These are phyloP conservation scores for Juncus effusus DNA, from an alignment of 176 grass and related monocot genomes.

Conservation along the genomic window DNA sequence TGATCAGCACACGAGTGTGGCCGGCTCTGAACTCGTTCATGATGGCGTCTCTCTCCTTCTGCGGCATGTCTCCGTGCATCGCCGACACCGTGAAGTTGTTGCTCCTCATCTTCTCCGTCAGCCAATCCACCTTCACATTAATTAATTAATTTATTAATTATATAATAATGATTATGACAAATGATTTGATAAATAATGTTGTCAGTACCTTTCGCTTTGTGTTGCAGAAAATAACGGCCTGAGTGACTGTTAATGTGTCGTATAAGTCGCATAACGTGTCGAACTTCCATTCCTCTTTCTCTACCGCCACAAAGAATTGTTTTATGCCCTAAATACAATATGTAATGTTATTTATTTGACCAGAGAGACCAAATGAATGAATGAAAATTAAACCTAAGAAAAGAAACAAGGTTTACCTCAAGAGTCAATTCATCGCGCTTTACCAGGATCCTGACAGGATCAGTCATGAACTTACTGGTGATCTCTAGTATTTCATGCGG, in stretches of 20 bases:
- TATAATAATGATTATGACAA: too few relatives aligned
- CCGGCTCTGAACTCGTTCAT: slow-evolving; percentile 76
- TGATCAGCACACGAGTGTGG: slow-evolving; percentile 74
- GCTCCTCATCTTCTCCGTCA: slow-evolving; percentile 89
- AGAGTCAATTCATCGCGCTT: slow-evolving; percentile 97
- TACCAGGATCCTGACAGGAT: slow-evolving; percentile 83
- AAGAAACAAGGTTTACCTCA: slow-evolving; percentile 52
- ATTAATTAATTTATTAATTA: neutral
- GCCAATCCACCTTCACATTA: slow-evolving; percentile 83
- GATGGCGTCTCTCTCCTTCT: slow-evolving; percentile 93
- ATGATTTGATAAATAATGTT: too few relatives aligned
- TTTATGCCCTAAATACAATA: slow-evolving; percentile 64
- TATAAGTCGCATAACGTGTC: slow-evolving; percentile 97
- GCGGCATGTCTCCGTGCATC: slow-evolving; percentile 97
- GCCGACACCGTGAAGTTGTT: slow-evolving; percentile 95
- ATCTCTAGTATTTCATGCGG: slow-evolving; percentile 94
- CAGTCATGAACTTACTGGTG: slow-evolving; percentile 93
- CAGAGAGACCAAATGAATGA: neutral
- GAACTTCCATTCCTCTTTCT: slow-evolving; percentile 99
- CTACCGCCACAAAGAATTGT: slow-evolving; percentile 96
- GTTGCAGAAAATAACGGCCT: slow-evolving; percentile 99
- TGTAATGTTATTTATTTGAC: neutral
- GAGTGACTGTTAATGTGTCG: slow-evolving; percentile 92
- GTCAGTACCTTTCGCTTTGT: slow-evolving; percentile 95
- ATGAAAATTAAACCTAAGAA: slow-evolving; percentile 6